Evolutionary conservation across 2,329 filamentous ascomycete genomes (phyloP).

Genomic region (Decorospora gaudefroyi): DNA sequence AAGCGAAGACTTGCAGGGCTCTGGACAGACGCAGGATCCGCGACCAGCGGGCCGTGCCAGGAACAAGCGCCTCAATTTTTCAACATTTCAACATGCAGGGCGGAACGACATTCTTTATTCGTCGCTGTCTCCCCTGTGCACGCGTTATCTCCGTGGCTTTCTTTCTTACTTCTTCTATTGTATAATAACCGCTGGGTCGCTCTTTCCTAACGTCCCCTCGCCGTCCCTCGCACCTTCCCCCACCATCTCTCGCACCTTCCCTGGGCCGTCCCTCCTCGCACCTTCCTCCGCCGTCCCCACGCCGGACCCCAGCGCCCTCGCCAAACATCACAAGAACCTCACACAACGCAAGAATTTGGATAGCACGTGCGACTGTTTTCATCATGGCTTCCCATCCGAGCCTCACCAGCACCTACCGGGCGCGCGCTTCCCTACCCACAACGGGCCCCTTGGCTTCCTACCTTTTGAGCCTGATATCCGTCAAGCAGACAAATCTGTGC

Average conservation of each 20-base stretch:
- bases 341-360: too few species aligned
- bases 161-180: not conserved
- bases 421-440: constrained; percentile 51
- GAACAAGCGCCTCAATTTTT: constrained; percentile 24
- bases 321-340: not conserved
- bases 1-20: constrained; percentile 13
- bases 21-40: constrained; percentile 14
- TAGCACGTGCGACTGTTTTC: too few species aligned
- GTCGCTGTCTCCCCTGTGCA: not conserved
- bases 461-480: constrained; percentile 55
- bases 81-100: constrained; percentile 8
- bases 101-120: not conserved
- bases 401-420: constrained; percentile 51
- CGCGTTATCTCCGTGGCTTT: not conserved
- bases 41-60: constrained; percentile 23
- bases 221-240: constrained; percentile 5
- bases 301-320: not conserved
- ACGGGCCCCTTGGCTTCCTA: constrained; percentile 54
- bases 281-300: constrained; percentile 14
- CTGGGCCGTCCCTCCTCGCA: constrained; percentile 4
- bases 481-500: constrained; percentile 58
- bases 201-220: not conserved
- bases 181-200: constrained; percentile 1
- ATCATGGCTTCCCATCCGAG: constrained; percentile 41
- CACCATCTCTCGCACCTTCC: constrained; percentile 5